Evolutionary conservation across 2,329 filamentous ascomycete species (phyloP), one percentile per base, ranked within the genome.

Genomic region (Ascochyta fabae): DNA sequence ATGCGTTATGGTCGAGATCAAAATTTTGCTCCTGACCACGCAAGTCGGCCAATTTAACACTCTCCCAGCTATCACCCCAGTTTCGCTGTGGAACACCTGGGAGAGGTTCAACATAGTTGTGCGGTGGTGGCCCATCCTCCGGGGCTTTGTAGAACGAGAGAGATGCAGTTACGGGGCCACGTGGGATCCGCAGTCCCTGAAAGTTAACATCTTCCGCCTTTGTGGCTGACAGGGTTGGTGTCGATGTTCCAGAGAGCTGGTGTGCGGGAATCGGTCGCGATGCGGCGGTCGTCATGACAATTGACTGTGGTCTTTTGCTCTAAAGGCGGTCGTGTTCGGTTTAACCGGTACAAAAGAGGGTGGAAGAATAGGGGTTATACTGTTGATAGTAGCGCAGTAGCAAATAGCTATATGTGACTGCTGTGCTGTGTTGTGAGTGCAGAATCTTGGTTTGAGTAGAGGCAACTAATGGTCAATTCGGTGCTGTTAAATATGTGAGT

Each of bases 1-100:
- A 96, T 61, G 91, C 91, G 73, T 93, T 86, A 52, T 80, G 81
- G 77, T 94, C 88, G 13, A 95, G 83, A 7, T 75, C 83, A 76
- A 88, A 93, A 16, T 82, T 77, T 3, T 78, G 69, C 70, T 95
- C 91, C 47, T 79, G 80, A 46, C 88, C 89, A 48, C 92, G 89
- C 66, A 93, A 82, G 77, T 97, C 92, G 58, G 82, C 78, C 66
- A 97, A 83, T 4, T 71, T 69, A 27, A 91, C 84, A 3, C 80
- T 70, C 22, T 85, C 80, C 8, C 66, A 72, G 29, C 61, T 47
- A 23, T 73, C 76, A 48, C 75, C 75, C 75, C 85, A 90, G 81
- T 96, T 96, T 61, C 83, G 82, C 67, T 86, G 83, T 0, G 86
- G 86, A 24, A 82, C 69, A 54, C 86, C 88, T 0, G 88, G 85